Percentiles rank a stretch among this genome's conserved stretches.
Evolutionary conservation across 768 basidiomycete genomes (phyloP).

Genomic region (Fomitopsis pulvina): DNA sequence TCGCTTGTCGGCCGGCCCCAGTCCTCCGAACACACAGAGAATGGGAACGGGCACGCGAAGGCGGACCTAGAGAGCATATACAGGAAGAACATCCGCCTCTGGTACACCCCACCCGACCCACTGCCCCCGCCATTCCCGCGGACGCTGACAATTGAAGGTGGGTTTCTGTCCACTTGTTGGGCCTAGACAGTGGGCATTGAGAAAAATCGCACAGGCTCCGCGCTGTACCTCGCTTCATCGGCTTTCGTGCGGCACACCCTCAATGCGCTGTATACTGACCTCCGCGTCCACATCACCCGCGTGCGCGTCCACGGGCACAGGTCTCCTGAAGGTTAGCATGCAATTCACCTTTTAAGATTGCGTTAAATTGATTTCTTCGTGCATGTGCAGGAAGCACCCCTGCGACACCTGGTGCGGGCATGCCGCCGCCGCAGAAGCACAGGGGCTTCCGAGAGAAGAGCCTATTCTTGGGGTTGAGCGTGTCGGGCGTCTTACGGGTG

Average conservation of each 20-base stretch:
- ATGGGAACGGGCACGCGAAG: constrained; percentile 24
- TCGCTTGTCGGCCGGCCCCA: constrained; percentile 17
- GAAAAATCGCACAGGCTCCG: constrained; percentile 40
- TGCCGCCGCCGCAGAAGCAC: constrained; percentile 7
- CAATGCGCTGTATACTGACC: constrained; percentile 66
- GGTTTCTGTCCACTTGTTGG: constrained; percentile 9
- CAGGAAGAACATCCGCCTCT: constrained; percentile 53
- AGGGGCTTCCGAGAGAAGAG: constrained; percentile 48
- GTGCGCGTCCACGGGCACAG: constrained; percentile 27
- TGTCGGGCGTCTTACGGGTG: constrained; percentile 55
- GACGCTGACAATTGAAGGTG: constrained; percentile 68
- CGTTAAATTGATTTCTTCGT: background rate
- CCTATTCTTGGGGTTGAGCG: constrained; percentile 45
- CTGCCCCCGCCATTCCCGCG: constrained; percentile 67
- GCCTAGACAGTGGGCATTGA: background rate
- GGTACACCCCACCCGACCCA: constrained; percentile 61
- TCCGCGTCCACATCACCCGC: constrained; percentile 49
- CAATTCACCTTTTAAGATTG: background rate
- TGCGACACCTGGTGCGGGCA: background rate
- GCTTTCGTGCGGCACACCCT: constrained; percentile 67
- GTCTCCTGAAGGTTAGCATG: constrained; percentile 7
- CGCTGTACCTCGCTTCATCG: constrained; percentile 65
- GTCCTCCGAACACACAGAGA: constrained; percentile 14
- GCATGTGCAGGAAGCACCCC: background rate
- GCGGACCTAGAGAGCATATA: constrained; percentile 44